These are phyloP conservation scores for Fomitopsis serialis DNA, from an alignment of 768 basidiomycete genomes.

Conservation along the genomic window DNA sequence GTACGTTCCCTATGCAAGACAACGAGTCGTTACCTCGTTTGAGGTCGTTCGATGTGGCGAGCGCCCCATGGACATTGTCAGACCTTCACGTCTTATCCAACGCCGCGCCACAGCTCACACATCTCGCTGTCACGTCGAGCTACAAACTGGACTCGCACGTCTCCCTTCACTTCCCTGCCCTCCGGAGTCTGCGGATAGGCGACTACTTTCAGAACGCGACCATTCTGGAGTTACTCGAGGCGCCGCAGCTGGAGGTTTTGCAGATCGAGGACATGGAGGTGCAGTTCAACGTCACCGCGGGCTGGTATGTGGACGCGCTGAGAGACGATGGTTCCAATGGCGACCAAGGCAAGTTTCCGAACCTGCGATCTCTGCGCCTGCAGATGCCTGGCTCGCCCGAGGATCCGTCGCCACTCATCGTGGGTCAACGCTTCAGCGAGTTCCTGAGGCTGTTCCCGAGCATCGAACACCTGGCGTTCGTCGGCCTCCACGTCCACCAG, in stretches of 20 bases:
- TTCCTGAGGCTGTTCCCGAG: conserved; percentile 1
- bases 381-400: not conserved
- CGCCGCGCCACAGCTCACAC: not conserved
- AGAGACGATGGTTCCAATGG: not conserved
- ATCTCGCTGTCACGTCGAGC: conserved; percentile 1
- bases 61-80: not conserved
- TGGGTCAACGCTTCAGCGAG: not conserved
- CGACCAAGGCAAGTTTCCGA: not conserved
- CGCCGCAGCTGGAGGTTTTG: conserved; percentile 1
- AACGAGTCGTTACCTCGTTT: not conserved
- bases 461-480: not conserved
- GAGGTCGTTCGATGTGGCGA: not conserved
- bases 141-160: not conserved
- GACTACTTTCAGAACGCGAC: conserved; percentile 1
- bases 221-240: not conserved
- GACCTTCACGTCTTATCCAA: not conserved
- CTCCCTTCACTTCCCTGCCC: not conserved
- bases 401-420: conserved; percentile 1
- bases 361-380: conserved; percentile 1
- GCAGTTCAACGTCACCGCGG: not conserved
- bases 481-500: not conserved
- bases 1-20: not conserved
- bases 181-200: not conserved
- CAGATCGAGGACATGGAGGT: conserved; percentile 5
- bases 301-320: conserved; percentile 2